Conservation (phyloP, 2,329 filamentous ascomycete genomes). For the Botryotinia narcissicola region DNA sequence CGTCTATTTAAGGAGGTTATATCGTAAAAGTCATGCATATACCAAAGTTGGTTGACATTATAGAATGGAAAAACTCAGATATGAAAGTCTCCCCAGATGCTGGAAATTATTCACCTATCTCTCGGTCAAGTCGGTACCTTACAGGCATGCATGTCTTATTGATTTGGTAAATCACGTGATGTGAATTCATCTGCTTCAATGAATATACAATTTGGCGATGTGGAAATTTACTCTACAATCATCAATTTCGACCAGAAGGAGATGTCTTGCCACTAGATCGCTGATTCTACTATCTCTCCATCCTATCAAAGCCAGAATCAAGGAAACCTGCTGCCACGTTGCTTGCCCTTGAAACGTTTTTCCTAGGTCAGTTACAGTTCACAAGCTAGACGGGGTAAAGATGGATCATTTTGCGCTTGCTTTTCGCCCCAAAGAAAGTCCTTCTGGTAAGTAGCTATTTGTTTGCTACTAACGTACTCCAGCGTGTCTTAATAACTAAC, state of each 20-base stretch:
- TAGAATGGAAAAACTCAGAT: not conserved
- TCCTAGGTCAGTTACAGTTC: not conserved
- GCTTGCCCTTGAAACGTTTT: not conserved
- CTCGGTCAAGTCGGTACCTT: not conserved
- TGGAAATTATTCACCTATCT: not conserved
- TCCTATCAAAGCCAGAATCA: too few relatives aligned
- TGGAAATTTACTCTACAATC: not conserved
- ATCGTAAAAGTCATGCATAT: not conserved
- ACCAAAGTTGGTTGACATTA: not conserved
- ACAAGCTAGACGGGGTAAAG: not conserved
- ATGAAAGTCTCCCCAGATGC: not conserved
- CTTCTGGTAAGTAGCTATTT: not conserved
- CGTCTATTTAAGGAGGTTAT: constrained; percentile 1
- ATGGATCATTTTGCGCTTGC: not conserved
- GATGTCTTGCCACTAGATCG: not conserved
- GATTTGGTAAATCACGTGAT: not conserved
- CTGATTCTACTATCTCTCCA: not conserved
- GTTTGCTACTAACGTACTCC: not conserved
- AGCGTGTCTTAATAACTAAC: not conserved
- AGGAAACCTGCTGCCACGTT: not conserved
- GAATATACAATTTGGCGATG: not conserved
- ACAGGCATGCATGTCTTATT: not conserved
- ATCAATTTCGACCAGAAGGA: not conserved
- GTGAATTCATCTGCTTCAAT: not conserved
- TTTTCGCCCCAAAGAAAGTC: not conserved